phyloP scores from a whole-genome alignment of 2,329 filamentous ascomycete genomes.

The Zasmidium angulare region DNA sequence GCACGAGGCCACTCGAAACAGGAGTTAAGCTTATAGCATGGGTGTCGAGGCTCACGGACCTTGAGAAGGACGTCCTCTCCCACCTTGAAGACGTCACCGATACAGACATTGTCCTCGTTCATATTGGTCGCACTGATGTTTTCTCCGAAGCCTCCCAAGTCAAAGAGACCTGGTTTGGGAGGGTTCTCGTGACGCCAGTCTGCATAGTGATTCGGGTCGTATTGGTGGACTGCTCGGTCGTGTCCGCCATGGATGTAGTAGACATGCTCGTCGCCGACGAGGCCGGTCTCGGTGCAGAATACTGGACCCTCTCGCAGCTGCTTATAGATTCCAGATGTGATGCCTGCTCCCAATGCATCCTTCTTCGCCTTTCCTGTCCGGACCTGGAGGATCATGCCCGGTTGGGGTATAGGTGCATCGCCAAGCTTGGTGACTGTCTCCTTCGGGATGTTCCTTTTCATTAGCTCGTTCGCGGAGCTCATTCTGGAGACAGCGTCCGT shows the following conservation, averaged over 20 bases:
- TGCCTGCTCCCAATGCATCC: neutral
- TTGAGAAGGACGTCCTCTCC: slow-evolving; percentile 50
- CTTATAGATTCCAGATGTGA: slow-evolving; percentile 38
- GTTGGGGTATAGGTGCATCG: slow-evolving; percentile 5
- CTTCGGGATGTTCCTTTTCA: neutral
- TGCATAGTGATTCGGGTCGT: slow-evolving; percentile 58
- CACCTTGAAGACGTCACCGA: slow-evolving; percentile 58
- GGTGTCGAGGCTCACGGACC: slow-evolving; percentile 60
- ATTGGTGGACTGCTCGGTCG: slow-evolving; percentile 61
- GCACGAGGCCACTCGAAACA: slow-evolving; percentile 45
- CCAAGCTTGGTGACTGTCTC: neutral
- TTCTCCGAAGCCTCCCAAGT: slow-evolving; percentile 60
- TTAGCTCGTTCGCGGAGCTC: neutral
- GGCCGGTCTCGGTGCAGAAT: slow-evolving; percentile 47
- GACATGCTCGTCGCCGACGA: slow-evolving; percentile 62
- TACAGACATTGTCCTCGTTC: slow-evolving; percentile 64
- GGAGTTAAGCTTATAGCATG: slow-evolving; percentile 66
- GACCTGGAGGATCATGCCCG: slow-evolving; percentile 13
- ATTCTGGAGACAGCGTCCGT: neutral
- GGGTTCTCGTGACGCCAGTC: slow-evolving; percentile 55
- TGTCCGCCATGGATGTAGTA: slow-evolving; percentile 60
- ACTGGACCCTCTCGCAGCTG: slow-evolving; percentile 42
- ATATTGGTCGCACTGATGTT: slow-evolving; percentile 58
- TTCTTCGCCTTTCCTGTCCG: slow-evolving; percentile 15
- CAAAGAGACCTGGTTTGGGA: slow-evolving; percentile 48